Evolutionary conservation across 345 rosid genomes (phyloP).

Genomic region (Nephelium lappaceum): DNA sequence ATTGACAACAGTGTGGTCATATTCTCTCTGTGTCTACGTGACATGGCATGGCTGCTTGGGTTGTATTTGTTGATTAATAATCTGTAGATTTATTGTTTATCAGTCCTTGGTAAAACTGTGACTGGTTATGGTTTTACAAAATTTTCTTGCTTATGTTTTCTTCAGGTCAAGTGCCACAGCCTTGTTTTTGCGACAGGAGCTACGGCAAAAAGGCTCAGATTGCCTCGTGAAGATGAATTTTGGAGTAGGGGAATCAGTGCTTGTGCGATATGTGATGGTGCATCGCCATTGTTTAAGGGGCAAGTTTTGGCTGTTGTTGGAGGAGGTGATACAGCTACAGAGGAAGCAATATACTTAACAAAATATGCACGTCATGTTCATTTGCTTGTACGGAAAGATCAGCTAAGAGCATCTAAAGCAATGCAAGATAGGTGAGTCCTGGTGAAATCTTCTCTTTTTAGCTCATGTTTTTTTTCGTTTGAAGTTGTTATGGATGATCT

Average conservation of each 20-base stretch:
- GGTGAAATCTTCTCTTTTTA: neutral
- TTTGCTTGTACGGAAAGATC: conserved; percentile 86
- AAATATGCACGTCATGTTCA: conserved; percentile 98
- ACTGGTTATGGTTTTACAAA: neutral
- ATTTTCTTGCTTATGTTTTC: conserved; percentile 13
- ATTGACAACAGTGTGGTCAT: neutral
- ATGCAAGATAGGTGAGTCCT: conserved; percentile 96
- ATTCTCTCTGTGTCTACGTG: neutral
- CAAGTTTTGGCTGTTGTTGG: conserved; percentile 97
- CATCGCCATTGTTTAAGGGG: conserved; percentile 92
- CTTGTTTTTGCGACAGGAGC: conserved; percentile 92
- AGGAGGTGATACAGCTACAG: conserved; percentile 99
- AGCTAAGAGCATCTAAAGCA: conserved; percentile 90
- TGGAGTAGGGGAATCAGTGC: conserved; percentile 99
- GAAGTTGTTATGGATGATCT: neutral
- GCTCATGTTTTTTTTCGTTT: neutral
- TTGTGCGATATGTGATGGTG: conserved; percentile 99
- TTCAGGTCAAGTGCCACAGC: conserved; percentile 86
- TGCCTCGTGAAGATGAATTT: conserved; percentile 95
- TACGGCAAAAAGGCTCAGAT: conserved; percentile 73
- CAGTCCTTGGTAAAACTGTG: neutral
- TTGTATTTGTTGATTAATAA: neutral
- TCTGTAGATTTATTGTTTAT: conserved; percentile 6
- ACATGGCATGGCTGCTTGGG: neutral
- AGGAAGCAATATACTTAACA: conserved; percentile 92